Base-by-base conservation (phyloP, 2,329 filamentous ascomycete species). In the Fusarium compactum region DNA sequence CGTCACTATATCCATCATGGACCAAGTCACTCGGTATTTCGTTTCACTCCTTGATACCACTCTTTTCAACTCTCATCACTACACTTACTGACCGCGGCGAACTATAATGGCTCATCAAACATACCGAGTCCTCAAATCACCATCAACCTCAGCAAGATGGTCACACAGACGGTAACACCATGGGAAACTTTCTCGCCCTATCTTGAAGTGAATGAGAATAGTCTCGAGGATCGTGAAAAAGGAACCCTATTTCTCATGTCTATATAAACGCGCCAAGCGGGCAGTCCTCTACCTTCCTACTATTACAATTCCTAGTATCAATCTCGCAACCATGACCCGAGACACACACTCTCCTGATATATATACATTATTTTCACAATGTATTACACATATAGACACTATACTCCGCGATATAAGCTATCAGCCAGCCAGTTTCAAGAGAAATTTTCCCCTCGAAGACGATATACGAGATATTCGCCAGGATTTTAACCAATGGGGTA, bases 91-190 rank as follows among this genome's bases (percentile, higher is more conserved):
- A 20, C 15, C 10, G 8, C n/a, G 18, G 34, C 32, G 4, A 51
- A 32, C 20, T 8, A 30, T 25, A 18, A 38, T 54, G 12, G 38
- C 29, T 43, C 41, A 43, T 29, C 25, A 18, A 24, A 47, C 30
- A 48, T 32, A 60, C 53, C 27, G 29, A 65, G 29, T 43, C 46
- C 47, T 30, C 30, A 52, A 25, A n/a, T 18, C 29, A n/a, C 40
- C 44, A 22, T 20, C 27, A 57, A 40, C 34, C 22, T 65, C 40
- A 56, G 51, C 66, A 51, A 53, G 10, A 55, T 46, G 30, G 65
- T 69, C 47, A 52, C 67, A 69, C 67, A 48, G 38, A 54, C 8
- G 61, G 66, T 57, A 47, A 55, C 67, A 69, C 67, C 43, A 44
- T 44, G 40, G 69, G 52, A 57, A 56, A 43, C 30, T 61, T 67